Evolutionary conservation across 2,329 filamentous ascomycete genomes (phyloP).

Genomic region (Colletotrichum lentis): DNA sequence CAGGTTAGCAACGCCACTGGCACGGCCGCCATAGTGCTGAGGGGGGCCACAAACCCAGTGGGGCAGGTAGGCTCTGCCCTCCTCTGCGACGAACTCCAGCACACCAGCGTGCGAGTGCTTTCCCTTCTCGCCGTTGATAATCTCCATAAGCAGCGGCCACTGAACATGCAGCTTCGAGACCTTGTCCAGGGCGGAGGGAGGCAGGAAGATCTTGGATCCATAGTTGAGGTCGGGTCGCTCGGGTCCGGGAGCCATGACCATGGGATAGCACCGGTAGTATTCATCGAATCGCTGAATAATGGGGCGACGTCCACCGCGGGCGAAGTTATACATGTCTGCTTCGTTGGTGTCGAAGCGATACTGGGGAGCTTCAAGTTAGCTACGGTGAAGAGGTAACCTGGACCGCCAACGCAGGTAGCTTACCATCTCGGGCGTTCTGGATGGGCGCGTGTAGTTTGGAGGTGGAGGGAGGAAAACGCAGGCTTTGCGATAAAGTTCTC

Average conservation of each 20-base stretch:
- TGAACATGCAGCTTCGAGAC: conserved; percentile 95
- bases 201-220: conserved; percentile 96
- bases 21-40: neutral
- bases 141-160: conserved; percentile 96
- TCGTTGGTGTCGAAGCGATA: conserved; percentile 39
- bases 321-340: conserved; percentile 39
- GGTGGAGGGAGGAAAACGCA: neutral
- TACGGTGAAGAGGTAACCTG: neutral
- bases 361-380: conserved; percentile 26
- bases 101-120: conserved; percentile 92
- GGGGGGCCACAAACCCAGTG: conserved; percentile 74
- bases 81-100: conserved; percentile 95
- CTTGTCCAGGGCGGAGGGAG: conserved; percentile 95
- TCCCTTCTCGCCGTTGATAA: conserved; percentile 84
- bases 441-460: neutral
- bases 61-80: conserved; percentile 94
- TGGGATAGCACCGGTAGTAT: conserved; percentile 96
- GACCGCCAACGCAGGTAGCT: conserved; percentile 10
- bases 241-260: conserved; percentile 90
- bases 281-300: conserved; percentile 87
- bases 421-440: conserved; percentile 39
- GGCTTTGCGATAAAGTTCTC: neutral
- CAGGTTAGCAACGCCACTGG: neutral
- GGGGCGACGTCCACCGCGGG: conserved; percentile 56
- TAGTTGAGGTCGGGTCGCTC: conserved; percentile 92